These are phyloP conservation scores for Hemisphaericaspora nanyangensis DNA, from an alignment of 805 yeast species.

Conservation along the genomic window DNA sequence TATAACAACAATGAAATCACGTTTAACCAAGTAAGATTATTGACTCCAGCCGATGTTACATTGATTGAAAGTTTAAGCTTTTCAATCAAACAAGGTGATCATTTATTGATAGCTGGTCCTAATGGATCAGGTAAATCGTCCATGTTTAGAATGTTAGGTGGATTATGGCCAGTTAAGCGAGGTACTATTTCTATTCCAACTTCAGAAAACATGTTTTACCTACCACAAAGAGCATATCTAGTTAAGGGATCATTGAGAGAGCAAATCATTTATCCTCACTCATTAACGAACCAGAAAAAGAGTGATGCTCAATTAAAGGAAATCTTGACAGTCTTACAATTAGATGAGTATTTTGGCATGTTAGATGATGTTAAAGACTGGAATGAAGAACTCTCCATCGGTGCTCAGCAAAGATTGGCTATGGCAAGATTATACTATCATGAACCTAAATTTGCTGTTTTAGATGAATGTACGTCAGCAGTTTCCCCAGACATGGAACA, in stretches of 20 bases:
- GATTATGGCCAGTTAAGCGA: constrained; percentile 79
- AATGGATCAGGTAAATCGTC: constrained; percentile 97
- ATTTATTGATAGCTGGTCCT: constrained; percentile 88
- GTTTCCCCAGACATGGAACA: constrained; percentile 90
- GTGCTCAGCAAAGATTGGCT: constrained; percentile 91
- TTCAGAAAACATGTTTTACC: constrained; percentile 68
- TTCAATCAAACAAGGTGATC: constrained; percentile 75
- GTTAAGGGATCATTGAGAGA: constrained; percentile 78
- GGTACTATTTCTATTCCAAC: constrained; percentile 62
- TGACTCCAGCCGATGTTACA: constrained; percentile 80
- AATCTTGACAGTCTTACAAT: constrained; percentile 53
- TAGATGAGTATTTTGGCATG: constrained; percentile 57
- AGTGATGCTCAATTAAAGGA: constrained; percentile 49
- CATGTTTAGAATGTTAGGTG: constrained; percentile 83
- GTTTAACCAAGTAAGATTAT: constrained; percentile 72
- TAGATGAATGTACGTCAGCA: constrained; percentile 95
- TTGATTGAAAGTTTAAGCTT: constrained; percentile 65
- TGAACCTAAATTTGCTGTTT: constrained; percentile 86
- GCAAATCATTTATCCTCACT: constrained; percentile 85
- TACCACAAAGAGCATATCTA: constrained; percentile 90
- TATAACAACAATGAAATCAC: constrained; percentile 54
- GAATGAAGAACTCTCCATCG: constrained; percentile 84
- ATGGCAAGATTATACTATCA: constrained; percentile 92
- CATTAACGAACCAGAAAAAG: constrained; percentile 45
- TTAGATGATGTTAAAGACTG: constrained; percentile 73